These are phyloP conservation scores for Russula foetens DNA, from an alignment of 768 basidiomycete genomes.

Conservation along the genomic window DNA sequence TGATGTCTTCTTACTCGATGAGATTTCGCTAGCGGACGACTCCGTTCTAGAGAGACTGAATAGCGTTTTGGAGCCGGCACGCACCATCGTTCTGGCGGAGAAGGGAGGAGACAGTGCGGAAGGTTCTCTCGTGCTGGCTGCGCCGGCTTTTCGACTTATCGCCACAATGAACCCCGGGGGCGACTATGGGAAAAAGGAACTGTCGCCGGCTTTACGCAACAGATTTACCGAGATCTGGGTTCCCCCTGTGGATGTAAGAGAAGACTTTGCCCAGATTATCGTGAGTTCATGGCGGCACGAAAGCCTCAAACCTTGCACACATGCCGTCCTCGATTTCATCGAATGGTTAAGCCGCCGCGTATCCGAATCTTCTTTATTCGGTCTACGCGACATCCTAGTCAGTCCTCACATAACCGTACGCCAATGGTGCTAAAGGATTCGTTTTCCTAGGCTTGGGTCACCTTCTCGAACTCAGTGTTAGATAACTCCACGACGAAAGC, in stretches of 20 bases:
- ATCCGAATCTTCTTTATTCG: constrained; percentile 57
- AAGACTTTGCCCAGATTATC: constrained; percentile 75
- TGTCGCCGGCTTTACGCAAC: constrained; percentile 94
- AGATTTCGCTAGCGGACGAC: constrained; percentile 96
- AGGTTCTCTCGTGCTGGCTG: constrained; percentile 57
- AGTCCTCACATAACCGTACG: constrained; percentile 20
- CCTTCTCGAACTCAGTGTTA: constrained; percentile 68
- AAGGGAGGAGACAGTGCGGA: constrained; percentile 71
- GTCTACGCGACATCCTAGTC: constrained; percentile 85
- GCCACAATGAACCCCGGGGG: constrained; percentile 99
- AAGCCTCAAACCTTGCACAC: constrained; percentile 46
- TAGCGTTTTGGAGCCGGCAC: constrained; percentile 88
- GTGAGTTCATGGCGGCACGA: constrained; percentile 56
- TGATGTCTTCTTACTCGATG: constrained; percentile 85
- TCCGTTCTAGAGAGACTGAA: constrained; percentile 96
- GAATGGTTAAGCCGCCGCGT: constrained; percentile 66
- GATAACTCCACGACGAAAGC: constrained; percentile 24
- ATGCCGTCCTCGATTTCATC: constrained; percentile 62
- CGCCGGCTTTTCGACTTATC: constrained; percentile 71
- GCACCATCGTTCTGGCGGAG: constrained; percentile 88
- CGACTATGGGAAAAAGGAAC: constrained; percentile 97
- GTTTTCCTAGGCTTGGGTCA: constrained; percentile 71
- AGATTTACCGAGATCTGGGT: constrained; percentile 99
- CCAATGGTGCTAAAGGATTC: neutral
- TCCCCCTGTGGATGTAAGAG: constrained; percentile 63